Conservation (phyloP, 2,329 filamentous ascomycete species). For the Fusarium napiforme region DNA sequence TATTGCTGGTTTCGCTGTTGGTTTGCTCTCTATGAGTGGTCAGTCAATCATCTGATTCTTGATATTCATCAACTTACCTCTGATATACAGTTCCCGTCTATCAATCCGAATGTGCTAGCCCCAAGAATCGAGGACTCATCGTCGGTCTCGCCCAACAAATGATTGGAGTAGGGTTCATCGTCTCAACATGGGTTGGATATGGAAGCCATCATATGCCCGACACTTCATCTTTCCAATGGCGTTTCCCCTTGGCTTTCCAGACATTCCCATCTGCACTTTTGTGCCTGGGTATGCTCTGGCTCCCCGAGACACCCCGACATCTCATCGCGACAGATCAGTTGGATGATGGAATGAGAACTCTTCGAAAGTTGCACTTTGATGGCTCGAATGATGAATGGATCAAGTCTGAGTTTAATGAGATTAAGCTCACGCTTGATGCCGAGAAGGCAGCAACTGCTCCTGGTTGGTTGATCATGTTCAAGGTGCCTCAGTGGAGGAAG, state of each 20-base stretch:
- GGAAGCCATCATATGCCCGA: conserved; percentile 44
- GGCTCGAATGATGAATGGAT: conserved; percentile 67
- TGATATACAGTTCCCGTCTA: conserved; percentile 38
- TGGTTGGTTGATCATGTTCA: conserved; percentile 68
- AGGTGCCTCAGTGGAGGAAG: conserved; percentile 64
- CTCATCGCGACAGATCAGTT: conserved; percentile 51
- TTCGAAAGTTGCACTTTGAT: conserved; percentile 62
- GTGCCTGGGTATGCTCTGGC: conserved; percentile 39
- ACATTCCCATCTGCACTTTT: conserved; percentile 36
- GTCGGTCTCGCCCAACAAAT: conserved; percentile 65
- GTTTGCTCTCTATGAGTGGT: conserved; percentile 55
- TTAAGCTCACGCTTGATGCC: conserved; percentile 63
- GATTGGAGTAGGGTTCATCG: conserved; percentile 65
- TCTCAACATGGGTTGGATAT: conserved; percentile 57
- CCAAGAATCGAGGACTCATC: conserved; percentile 51
- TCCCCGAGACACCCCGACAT: conserved; percentile 43
- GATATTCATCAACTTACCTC: conserved; percentile 61
- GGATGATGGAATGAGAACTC: conserved; percentile 54
- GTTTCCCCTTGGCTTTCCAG: conserved; percentile 43
- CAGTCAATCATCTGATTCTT: not conserved
- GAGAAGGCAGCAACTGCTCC: conserved; percentile 38
- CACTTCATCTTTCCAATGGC: conserved; percentile 49
- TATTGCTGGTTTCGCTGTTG: conserved; percentile 41
- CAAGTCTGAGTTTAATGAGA: conserved; percentile 64
- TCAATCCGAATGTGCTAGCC: conserved; percentile 41